phyloP scores from a whole-genome alignment of 2,329 filamentous ascomycete species.

The Colletotrichum sp. region DNA sequence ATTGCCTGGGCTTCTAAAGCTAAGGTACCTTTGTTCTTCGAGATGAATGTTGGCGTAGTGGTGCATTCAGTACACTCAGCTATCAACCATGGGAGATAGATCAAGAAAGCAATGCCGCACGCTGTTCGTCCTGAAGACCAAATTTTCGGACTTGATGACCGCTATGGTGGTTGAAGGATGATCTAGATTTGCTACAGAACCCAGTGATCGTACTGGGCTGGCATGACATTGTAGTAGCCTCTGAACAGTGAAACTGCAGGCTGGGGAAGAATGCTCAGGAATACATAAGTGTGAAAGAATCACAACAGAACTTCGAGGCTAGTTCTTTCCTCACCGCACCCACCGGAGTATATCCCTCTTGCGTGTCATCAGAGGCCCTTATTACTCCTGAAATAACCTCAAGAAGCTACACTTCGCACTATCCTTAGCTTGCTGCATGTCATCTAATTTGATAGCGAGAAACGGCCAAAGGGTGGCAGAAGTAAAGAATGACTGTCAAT shows the following conservation, averaged over 20 bases:
- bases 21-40: background rate
- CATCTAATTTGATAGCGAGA: background rate
- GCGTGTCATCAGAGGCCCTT: background rate
- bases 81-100: background rate
- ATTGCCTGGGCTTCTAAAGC: no score
- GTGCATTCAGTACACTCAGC: background rate
- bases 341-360: background rate
- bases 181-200: background rate
- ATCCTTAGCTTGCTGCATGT: background rate
- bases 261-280: background rate
- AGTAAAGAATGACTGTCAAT: no score
- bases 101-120: background rate
- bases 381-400: background rate
- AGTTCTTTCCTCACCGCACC: background rate
- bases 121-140: background rate
- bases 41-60: background rate
- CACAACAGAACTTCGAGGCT: background rate
- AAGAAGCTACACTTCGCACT: background rate
- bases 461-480: background rate
- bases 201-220: background rate
- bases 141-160: background rate
- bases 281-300: background rate
- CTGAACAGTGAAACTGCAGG: background rate
- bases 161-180: background rate
- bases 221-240: background rate